These are phyloP conservation scores for Penicillium sp. DNA, from an alignment of 2,329 filamentous ascomycete genomes.

Conservation along the genomic window DNA sequence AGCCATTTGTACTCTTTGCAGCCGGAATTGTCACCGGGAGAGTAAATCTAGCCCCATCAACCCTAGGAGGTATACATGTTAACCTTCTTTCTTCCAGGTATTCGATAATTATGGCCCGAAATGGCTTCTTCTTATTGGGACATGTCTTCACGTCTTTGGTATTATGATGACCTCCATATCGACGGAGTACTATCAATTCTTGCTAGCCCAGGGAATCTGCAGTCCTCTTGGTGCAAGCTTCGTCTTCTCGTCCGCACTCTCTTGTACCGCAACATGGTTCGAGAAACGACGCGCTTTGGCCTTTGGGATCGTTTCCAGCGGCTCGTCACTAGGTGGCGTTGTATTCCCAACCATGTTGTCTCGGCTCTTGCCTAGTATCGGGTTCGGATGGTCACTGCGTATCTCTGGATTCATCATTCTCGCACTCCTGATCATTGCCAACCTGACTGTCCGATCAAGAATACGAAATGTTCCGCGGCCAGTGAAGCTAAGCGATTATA, in stretches of 20 bases:
- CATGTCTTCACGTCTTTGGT: constrained; percentile 56
- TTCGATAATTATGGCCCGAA: constrained; percentile 64
- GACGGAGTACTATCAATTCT: constrained; percentile 55
- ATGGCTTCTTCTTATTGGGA: constrained; percentile 51
- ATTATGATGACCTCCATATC: constrained; percentile 58
- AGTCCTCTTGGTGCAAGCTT: constrained; percentile 51
- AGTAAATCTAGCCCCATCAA: background rate
- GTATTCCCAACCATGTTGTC: constrained; percentile 62
- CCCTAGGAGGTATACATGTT: background rate
- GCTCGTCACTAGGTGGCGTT: constrained; percentile 57
- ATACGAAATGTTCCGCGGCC: constrained; percentile 24
- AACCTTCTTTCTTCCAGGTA: constrained; percentile 39
- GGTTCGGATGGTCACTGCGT: constrained; percentile 59
- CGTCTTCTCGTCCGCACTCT: constrained; percentile 48
- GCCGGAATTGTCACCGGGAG: constrained; percentile 58
- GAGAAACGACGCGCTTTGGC: constrained; percentile 52
- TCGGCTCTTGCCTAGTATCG: constrained; percentile 52
- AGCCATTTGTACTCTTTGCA: constrained; percentile 57
- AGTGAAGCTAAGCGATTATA: constrained; percentile 5
- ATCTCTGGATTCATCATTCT: constrained; percentile 61
- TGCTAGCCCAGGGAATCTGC: constrained; percentile 56
- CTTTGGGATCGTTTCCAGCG: constrained; percentile 54
- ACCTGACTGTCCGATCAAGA: constrained; percentile 53
- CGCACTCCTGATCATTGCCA: constrained; percentile 54
- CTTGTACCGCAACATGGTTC: constrained; percentile 53